These are phyloP conservation scores for Sequoia sempervirens DNA, from an alignment of 75 land plant genomes.

Conservation along the genomic window DNA sequence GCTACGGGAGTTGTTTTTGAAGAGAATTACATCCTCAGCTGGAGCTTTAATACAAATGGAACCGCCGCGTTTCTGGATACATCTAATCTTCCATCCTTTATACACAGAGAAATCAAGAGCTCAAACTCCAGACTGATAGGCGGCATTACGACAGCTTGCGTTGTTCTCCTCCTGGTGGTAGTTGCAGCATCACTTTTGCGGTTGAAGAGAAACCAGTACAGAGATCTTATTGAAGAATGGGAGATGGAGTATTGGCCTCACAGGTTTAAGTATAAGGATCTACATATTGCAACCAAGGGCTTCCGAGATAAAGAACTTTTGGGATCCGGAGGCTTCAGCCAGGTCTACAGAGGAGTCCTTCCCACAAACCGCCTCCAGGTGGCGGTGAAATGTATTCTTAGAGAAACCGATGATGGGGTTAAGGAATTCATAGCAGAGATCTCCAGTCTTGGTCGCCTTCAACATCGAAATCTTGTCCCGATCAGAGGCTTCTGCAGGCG, in stretches of 20 bases:
- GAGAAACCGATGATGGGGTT: constrained; percentile 56
- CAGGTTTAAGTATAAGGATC: constrained; percentile 40
- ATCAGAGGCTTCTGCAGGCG: constrained; percentile 57
- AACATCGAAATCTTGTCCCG: constrained; percentile 61
- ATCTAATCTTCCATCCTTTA: not conserved
- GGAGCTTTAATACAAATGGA: not conserved
- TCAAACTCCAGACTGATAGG: not conserved
- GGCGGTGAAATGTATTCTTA: constrained; percentile 49
- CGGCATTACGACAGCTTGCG: not conserved
- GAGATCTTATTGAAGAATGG: constrained; percentile 31
- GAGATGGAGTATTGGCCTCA: constrained; percentile 35
- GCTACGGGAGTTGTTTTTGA: not conserved
- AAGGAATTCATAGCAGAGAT: constrained; percentile 63
- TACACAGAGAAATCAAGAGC: not conserved
- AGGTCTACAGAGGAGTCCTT: constrained; percentile 41
- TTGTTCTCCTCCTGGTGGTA: not conserved
- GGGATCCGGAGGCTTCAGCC: constrained; percentile 51
- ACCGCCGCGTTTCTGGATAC: not conserved
- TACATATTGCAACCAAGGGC: constrained; percentile 36
- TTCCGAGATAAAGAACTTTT: constrained; percentile 31
- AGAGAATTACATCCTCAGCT: not conserved
- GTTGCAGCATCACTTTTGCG: not conserved
- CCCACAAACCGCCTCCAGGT: constrained; percentile 9
- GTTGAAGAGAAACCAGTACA: not conserved
- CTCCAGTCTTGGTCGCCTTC: constrained; percentile 41